phyloP scores from a whole-genome alignment of 1,284 basidiomycete genomes.

The Amylostereum areolatum region DNA sequence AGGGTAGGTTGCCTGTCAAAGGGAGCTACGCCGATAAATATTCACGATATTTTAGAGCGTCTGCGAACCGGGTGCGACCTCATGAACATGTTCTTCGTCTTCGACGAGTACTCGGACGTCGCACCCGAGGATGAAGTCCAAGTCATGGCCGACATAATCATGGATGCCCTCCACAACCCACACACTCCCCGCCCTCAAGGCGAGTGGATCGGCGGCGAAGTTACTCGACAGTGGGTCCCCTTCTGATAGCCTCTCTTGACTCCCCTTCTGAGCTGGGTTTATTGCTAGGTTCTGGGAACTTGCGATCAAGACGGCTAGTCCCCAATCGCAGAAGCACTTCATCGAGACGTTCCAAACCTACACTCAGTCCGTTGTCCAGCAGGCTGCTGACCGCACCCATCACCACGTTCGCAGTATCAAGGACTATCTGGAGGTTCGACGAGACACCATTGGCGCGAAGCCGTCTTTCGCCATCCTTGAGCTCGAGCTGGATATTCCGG shows the following conservation, averaged over 20 bases:
- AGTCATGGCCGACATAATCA: slow-evolving; percentile 21
- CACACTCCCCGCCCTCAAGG: slow-evolving; percentile 19
- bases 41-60: slow-evolving; percentile 3
- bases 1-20: slow-evolving; percentile 6
- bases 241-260: slow-evolving; percentile 9
- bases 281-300: slow-evolving; percentile 32
- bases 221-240: slow-evolving; percentile 20
- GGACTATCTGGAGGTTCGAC: slow-evolving; percentile 32
- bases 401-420: slow-evolving; percentile 27
- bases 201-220: slow-evolving; percentile 20
- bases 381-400: slow-evolving; percentile 33
- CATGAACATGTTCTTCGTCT: slow-evolving; percentile 30
- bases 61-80: slow-evolving; percentile 22
- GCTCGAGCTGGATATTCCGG: slow-evolving; percentile 32
- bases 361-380: slow-evolving; percentile 32
- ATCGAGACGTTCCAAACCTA: slow-evolving; percentile 32
- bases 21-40: not conserved
- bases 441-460: slow-evolving; percentile 36
- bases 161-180: slow-evolving; percentile 24
- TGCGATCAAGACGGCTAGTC: slow-evolving; percentile 26
- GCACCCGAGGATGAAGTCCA: slow-evolving; percentile 14
- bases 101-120: slow-evolving; percentile 30
- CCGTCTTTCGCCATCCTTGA: slow-evolving; percentile 34
- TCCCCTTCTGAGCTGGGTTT: not conserved
- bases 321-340: slow-evolving; percentile 30